These are phyloP conservation scores for Sugiyamaella americana DNA, from an alignment of 805 yeast species.

Conservation along the genomic window DNA sequence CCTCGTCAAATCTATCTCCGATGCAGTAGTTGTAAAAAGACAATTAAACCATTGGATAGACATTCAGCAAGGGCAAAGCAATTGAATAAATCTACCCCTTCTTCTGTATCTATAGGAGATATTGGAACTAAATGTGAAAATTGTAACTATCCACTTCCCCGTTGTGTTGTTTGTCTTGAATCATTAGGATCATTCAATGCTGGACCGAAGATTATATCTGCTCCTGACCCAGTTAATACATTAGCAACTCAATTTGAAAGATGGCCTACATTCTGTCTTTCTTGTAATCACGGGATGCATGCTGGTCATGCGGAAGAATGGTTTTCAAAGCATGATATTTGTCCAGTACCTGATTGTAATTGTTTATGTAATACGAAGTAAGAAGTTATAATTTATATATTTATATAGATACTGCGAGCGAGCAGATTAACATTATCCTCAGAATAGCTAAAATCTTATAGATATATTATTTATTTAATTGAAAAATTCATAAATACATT, in stretches of 20 bases:
- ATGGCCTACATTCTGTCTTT: constrained; percentile 88
- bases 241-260: constrained; percentile 50
- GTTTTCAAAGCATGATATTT: constrained; percentile 79
- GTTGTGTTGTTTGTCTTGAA: constrained; percentile 83
- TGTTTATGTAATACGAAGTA: constrained; percentile 59
- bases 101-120: not conserved
- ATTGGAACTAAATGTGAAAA: constrained; percentile 52
- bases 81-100: constrained; percentile 1
- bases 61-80: constrained; percentile 2
- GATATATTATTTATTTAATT: too few relatives aligned
- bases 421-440: too few relatives aligned
- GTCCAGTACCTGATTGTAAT: constrained; percentile 91
- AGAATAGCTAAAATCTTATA: too few relatives aligned
- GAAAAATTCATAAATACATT: too few relatives aligned
- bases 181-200: constrained; percentile 53
- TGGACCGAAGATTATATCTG: not conserved
- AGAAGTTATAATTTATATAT: not conserved
- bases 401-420: too few relatives aligned
- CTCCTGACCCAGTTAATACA: constrained; percentile 1
- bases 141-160: constrained; percentile 81
- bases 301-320: constrained; percentile 95
- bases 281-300: constrained; percentile 91
- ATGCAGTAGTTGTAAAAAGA: constrained; percentile 74
- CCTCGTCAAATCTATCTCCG: constrained; percentile 76
- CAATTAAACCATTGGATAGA: constrained; percentile 20